A percentile compares a stretch with the other conserved stretches of the same genome.
These are phyloP conservation scores for Forsythia suspensa DNA, from an alignment of 257 asterid genomes.

Conservation along the genomic window DNA sequence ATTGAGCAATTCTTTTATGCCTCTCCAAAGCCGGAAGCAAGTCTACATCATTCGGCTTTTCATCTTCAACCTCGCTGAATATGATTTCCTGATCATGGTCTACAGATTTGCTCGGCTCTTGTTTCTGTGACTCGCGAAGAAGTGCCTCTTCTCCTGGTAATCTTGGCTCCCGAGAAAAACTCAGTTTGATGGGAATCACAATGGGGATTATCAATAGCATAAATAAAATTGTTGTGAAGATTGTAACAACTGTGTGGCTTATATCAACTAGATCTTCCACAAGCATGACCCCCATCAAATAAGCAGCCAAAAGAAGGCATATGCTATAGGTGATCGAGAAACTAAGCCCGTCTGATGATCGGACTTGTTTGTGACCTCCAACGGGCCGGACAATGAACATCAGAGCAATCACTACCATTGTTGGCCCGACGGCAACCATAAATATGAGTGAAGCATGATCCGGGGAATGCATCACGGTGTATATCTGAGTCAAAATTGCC, in stretches of 20 bases:
- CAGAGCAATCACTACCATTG: constrained; percentile 51
- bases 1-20: constrained; percentile 55
- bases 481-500: constrained; percentile 60
- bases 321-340: constrained; percentile 42
- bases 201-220: constrained; percentile 44
- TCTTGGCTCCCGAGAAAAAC: constrained; percentile 28
- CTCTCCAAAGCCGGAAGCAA: constrained; percentile 50
- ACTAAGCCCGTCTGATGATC: constrained; percentile 43
- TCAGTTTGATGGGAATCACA: constrained; percentile 38
- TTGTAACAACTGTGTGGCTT: constrained; percentile 29
- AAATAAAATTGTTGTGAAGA: constrained; percentile 44
- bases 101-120: constrained; percentile 34
- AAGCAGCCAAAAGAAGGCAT: constrained; percentile 54
- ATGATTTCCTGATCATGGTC: constrained; percentile 38
- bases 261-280: constrained; percentile 45
- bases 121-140: constrained; percentile 32
- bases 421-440: constrained; percentile 66
- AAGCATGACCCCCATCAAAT: constrained; percentile 59
- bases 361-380: constrained; percentile 57
- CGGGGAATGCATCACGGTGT: constrained; percentile 42
- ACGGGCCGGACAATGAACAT: constrained; percentile 58
- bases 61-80: constrained; percentile 60
- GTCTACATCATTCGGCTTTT: constrained; percentile 52
- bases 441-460: constrained; percentile 60
- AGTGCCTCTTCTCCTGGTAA: constrained; percentile 41